A percentile compares a stretch with the other conserved stretches of the same genome.
Evolutionary conservation across 2,329 filamentous ascomycete species (phyloP).

Genomic region (Penicillium sp.): DNA sequence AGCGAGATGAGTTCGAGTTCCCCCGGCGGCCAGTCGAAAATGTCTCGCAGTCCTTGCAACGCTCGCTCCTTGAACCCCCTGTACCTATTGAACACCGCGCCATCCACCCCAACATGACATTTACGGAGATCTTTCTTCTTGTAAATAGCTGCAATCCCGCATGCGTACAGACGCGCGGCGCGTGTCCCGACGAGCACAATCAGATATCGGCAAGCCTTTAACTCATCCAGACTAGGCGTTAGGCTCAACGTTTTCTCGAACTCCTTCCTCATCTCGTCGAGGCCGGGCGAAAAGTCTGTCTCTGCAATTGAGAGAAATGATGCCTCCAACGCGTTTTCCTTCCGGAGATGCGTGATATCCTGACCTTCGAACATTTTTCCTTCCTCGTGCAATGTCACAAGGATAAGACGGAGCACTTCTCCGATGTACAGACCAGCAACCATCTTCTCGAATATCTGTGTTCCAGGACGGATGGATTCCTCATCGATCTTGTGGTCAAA

Average conservation of each 20-base stretch:
- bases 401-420: conserved; percentile 81
- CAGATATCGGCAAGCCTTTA: conserved; percentile 80
- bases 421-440: conserved; percentile 89
- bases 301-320: conserved; percentile 89
- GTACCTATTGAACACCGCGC: conserved; percentile 82
- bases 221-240: conserved; percentile 67
- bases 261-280: conserved; percentile 76
- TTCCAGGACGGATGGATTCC: conserved; percentile 82
- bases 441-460: conserved; percentile 96
- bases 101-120: conserved; percentile 91
- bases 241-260: conserved; percentile 73
- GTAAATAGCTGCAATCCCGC: conserved; percentile 92
- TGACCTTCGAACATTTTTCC: conserved; percentile 75
- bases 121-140: conserved; percentile 82
- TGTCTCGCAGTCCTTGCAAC: conserved; percentile 58
- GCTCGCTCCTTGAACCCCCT: conserved; percentile 36
- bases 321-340: conserved; percentile 79
- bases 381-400: conserved; percentile 78
- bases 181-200: conserved; percentile 93
- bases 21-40: conserved; percentile 76
- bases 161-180: conserved; percentile 84
- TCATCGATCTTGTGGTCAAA: conserved; percentile 75
- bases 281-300: conserved; percentile 86
- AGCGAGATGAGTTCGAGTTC: conserved; percentile 79
- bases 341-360: conserved; percentile 71